Evolutionary conservation across 2,329 filamentous ascomycete species (phyloP).

Genomic region (Colletotrichum ledebouriae): DNA sequence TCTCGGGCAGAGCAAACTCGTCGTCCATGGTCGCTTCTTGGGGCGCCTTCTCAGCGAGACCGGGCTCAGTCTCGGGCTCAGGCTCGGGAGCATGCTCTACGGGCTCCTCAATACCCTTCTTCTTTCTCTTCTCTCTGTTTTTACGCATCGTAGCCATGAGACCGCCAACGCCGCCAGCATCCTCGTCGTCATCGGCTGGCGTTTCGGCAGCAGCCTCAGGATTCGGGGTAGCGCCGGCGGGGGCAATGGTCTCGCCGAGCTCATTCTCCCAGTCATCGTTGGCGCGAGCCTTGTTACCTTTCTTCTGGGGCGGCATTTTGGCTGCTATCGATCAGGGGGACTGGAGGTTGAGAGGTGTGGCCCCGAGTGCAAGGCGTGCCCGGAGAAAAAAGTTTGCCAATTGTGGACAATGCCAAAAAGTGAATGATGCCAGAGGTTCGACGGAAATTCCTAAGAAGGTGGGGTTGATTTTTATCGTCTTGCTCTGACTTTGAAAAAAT

Average conservation of each 20-base stretch:
- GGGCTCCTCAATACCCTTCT: constrained; percentile 82
- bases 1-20: constrained; percentile 86
- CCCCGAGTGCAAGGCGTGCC: constrained; percentile 13
- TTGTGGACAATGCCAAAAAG: constrained; percentile 32
- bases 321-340: constrained; percentile 41
- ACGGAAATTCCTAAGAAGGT: constrained; percentile 35
- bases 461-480: constrained; percentile 31
- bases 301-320: constrained; percentile 94
- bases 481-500: not conserved
- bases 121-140: constrained; percentile 88
- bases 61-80: constrained; percentile 59
- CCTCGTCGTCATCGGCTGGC: constrained; percentile 67
- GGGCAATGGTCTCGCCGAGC: constrained; percentile 81
- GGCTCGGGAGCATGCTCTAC: constrained; percentile 67
- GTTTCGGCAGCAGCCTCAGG: constrained; percentile 61
- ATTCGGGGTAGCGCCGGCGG: constrained; percentile 65
- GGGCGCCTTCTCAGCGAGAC: constrained; percentile 77
- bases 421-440: constrained; percentile 24
- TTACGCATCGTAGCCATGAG: constrained; percentile 86
- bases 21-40: constrained; percentile 87
- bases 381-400: constrained; percentile 20
- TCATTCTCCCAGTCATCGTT: constrained; percentile 97
- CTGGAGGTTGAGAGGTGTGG: not conserved
- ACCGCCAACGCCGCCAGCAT: constrained; percentile 71
- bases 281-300: constrained; percentile 83